Evolutionary conservation across 352 stramenopile species (phyloP).

Genomic region (Blastocystis hominis): DNA sequence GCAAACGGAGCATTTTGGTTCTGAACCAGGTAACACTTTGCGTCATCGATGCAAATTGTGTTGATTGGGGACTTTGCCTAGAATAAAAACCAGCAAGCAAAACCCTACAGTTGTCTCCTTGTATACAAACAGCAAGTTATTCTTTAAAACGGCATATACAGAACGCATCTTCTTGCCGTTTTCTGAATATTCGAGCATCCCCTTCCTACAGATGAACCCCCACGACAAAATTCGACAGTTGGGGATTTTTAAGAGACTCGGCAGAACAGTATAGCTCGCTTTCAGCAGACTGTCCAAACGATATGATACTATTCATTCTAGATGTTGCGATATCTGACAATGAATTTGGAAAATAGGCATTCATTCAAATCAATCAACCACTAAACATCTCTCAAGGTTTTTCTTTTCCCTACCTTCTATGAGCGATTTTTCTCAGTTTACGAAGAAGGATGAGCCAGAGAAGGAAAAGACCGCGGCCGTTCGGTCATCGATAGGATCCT

Average conservation of each 20-base stretch:
- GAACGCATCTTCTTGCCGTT: conserved; percentile 12
- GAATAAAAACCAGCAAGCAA: background rate
- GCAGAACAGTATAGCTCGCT: conserved; percentile 14
- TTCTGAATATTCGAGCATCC: background rate
- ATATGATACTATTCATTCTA: background rate
- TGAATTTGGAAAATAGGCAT: background rate
- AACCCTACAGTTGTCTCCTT: background rate
- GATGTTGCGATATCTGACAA: background rate
- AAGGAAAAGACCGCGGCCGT: background rate
- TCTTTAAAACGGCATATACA: conserved; percentile 3
- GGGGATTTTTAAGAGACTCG: background rate
- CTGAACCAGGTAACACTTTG: background rate
- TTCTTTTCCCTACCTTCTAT: background rate
- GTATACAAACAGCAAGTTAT: conserved; percentile 16
- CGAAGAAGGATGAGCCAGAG: conserved; percentile 4
- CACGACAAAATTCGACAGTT: background rate
- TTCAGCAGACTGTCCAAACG: conserved; percentile 9
- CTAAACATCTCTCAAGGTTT: background rate
- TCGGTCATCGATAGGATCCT: background rate
- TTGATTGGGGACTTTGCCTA: background rate
- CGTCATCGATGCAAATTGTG: conserved; percentile 32
- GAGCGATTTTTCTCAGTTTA: background rate
- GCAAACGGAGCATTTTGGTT: background rate
- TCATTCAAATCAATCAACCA: background rate
- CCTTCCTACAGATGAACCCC: background rate